Conservation (phyloP, 2,329 filamentous ascomycete genomes). For the Aspergillus spinulosporus region DNA sequence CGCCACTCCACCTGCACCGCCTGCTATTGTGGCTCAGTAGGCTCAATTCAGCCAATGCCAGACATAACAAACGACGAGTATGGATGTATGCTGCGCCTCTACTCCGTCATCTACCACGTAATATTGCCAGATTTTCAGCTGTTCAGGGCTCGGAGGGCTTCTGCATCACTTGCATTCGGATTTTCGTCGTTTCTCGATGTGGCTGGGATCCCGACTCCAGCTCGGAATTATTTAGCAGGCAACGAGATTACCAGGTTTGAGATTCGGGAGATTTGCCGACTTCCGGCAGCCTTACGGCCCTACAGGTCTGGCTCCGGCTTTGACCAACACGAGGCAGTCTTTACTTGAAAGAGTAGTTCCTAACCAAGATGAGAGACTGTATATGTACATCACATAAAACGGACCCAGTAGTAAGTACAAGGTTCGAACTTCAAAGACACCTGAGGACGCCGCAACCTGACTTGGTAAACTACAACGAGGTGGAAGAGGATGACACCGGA, state of each 20-base stretch:
- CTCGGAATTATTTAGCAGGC: slow-evolving; percentile 2
- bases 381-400: slow-evolving; percentile 17
- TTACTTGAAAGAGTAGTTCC: not conserved
- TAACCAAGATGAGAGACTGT: slow-evolving; percentile 11
- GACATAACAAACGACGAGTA: not conserved
- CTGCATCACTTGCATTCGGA: slow-evolving; percentile 3
- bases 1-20: not conserved
- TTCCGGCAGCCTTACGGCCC: slow-evolving; percentile 8
- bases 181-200: not conserved
- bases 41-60: not conserved
- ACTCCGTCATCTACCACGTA: not conserved
- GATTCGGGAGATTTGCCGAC: not conserved
- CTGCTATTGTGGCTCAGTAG: not conserved
- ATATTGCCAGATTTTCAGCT: not conserved
- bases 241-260: slow-evolving; percentile 4
- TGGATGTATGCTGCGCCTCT: not conserved
- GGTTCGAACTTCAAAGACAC: slow-evolving; percentile 12
- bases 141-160: not conserved
- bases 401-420: slow-evolving; percentile 15
- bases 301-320: not conserved
- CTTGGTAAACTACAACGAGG: slow-evolving; percentile 16
- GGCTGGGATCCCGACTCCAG: not conserved
- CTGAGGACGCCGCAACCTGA: slow-evolving; percentile 16
- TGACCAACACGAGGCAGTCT: not conserved
- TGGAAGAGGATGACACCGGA: slow-evolving; percentile 13